Evolutionary conservation across 208 protist species (phyloP).

Genomic region (Leishmania tropica): DNA sequence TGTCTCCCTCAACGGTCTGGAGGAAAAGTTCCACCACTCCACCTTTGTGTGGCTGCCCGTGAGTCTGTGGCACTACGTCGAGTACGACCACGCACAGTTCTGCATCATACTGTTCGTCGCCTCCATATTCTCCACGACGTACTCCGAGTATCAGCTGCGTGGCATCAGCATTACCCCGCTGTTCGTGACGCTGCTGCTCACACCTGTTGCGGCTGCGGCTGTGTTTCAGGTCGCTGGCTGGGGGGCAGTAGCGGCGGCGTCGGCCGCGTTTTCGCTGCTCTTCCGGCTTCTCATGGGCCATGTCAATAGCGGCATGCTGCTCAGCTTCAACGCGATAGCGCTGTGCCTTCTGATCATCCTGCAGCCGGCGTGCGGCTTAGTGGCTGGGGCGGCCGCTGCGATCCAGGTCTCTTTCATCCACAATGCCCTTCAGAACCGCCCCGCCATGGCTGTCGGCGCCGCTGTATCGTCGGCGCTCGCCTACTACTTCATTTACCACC

Average conservation of each 20-base stretch:
- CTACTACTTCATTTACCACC: slow-evolving; percentile 33
- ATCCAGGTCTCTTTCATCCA: slow-evolving; percentile 57
- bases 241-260: slow-evolving; percentile 19
- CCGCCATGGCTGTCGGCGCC: slow-evolving; percentile 27
- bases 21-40: slow-evolving; percentile 76
- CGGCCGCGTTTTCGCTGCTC: slow-evolving; percentile 12
- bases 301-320: slow-evolving; percentile 35
- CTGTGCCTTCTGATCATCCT: slow-evolving; percentile 61
- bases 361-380: slow-evolving; percentile 50
- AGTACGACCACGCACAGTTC: slow-evolving; percentile 72
- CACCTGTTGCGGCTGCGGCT: slow-evolving; percentile 17
- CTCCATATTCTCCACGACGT: slow-evolving; percentile 54
- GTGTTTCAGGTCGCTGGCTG: slow-evolving; percentile 28
- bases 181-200: slow-evolving; percentile 31
- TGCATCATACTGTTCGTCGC: slow-evolving; percentile 55
- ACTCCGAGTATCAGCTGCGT: slow-evolving; percentile 58
- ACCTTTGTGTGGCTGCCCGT: slow-evolving; percentile 67
- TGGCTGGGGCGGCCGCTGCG: slow-evolving; percentile 51
- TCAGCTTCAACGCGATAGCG: slow-evolving; percentile 56
- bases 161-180: slow-evolving; percentile 47
- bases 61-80: slow-evolving; percentile 39
- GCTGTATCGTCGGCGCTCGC: slow-evolving; percentile 34
- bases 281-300: slow-evolving; percentile 14
- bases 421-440: slow-evolving; percentile 17
- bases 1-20: slow-evolving; percentile 57